phyloP scores from a whole-genome alignment of 495 filamentous ascomycete species.

The Penicillium paradoxum region DNA sequence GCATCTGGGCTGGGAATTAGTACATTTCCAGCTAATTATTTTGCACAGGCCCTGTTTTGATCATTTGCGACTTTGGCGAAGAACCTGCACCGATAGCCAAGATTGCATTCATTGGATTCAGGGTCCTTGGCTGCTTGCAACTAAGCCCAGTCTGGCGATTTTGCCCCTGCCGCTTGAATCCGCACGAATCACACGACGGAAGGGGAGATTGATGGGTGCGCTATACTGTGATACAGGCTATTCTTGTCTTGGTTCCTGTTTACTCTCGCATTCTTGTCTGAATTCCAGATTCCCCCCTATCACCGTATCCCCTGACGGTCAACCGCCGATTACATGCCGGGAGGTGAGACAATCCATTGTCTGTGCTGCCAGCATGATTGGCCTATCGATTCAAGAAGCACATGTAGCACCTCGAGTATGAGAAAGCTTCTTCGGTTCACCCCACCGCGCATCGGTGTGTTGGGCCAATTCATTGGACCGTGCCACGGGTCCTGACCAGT shows the following conservation, averaged over 20 bases:
- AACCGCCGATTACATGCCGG: conserved; percentile 15
- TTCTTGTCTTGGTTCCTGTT: background rate
- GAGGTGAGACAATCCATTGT: conserved; percentile 6
- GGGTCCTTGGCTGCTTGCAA: conserved; percentile 8
- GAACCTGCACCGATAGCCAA: background rate
- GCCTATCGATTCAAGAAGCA: background rate
- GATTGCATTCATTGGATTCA: background rate
- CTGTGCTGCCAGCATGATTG: background rate
- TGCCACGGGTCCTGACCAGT: background rate
- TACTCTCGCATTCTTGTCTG: conserved; percentile 18
- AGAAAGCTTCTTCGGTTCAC: background rate
- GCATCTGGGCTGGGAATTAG: background rate
- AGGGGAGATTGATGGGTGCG: background rate
- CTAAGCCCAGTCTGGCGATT: background rate
- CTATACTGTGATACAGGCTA: background rate
- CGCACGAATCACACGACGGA: background rate
- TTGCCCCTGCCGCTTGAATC: background rate
- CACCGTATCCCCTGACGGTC: conserved; percentile 7
- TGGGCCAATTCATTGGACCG: background rate
- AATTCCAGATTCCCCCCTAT: conserved; percentile 15
- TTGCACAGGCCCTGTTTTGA: conserved; percentile 2
- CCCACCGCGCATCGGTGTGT: background rate
- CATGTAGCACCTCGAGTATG: background rate
- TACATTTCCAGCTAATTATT: background rate
- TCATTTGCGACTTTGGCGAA: background rate